Percentiles rank a stretch among this genome's conserved stretches.
These are phyloP conservation scores for Tetradesmus obliquus DNA, from an alignment of 139 green algal species.

Conservation along the genomic window DNA sequence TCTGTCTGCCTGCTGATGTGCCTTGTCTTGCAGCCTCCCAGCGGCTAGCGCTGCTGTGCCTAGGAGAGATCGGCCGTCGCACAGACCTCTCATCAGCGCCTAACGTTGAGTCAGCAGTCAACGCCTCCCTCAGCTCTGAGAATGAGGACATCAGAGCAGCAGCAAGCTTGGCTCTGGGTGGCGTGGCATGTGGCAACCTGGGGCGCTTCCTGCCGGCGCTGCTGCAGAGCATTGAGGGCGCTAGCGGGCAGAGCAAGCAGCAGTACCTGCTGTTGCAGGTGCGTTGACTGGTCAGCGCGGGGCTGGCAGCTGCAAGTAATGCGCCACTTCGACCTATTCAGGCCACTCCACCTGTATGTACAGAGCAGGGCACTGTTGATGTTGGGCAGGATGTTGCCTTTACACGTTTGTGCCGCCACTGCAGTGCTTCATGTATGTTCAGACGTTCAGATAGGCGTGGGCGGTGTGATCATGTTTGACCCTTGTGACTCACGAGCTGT, in stretches of 20 bases:
- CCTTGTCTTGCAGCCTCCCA: conserved; percentile 33
- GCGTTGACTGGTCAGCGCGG: background rate
- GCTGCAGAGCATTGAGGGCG: conserved; percentile 66
- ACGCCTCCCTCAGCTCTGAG: conserved; percentile 46
- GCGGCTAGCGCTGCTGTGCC: conserved; percentile 86
- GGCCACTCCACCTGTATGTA: no score
- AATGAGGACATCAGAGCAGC: conserved; percentile 86
- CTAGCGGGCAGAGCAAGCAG: conserved; percentile 59
- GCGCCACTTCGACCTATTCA: no score
- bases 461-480: no score
- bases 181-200: conserved; percentile 78
- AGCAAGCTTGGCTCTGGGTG: conserved; percentile 84
- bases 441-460: no score
- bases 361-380: no score
- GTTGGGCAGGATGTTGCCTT: no score
- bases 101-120: conserved; percentile 50
- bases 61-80: conserved; percentile 88
- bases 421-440: no score
- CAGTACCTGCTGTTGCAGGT: conserved; percentile 80
- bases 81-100: conserved; percentile 72
- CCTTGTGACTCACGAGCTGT: no score
- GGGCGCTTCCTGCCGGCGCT: conserved; percentile 84
- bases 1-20: background rate
- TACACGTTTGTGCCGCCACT: no score
- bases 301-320: no score